These are phyloP conservation scores for Phytophthora hibernalis DNA, from an alignment of 352 stramenopile species.

Conservation along the genomic window DNA sequence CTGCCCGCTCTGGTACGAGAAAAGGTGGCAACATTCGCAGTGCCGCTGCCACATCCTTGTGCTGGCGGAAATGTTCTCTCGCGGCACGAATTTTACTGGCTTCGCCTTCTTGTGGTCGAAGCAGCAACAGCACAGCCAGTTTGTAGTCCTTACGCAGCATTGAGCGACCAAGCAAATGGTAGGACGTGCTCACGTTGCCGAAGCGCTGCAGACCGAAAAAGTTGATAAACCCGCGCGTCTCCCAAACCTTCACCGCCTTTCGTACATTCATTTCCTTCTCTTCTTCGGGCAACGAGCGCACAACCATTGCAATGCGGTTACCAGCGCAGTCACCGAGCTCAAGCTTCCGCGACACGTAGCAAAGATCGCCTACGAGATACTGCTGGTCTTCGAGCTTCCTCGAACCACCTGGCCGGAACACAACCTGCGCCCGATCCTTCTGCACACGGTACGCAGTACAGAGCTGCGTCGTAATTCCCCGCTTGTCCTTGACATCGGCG, in stretches of 20 bases:
- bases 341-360: slow-evolving; percentile 89
- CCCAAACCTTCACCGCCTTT: slow-evolving; percentile 56
- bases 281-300: slow-evolving; percentile 86
- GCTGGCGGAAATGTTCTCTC: slow-evolving; percentile 81
- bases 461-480: slow-evolving; percentile 96
- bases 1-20: slow-evolving; percentile 69
- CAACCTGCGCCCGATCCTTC: slow-evolving; percentile 63
- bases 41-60: slow-evolving; percentile 83
- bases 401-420: slow-evolving; percentile 42
- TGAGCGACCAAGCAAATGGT: slow-evolving; percentile 87
- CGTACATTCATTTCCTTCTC: slow-evolving; percentile 57
- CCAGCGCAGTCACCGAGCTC: slow-evolving; percentile 88
- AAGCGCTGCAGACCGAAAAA: slow-evolving; percentile 98
- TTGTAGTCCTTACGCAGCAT: slow-evolving; percentile 96
- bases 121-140: slow-evolving; percentile 91
- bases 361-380: slow-evolving; percentile 93
- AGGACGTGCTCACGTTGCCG: slow-evolving; percentile 85
- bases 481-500: slow-evolving; percentile 97
- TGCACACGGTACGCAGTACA: slow-evolving; percentile 89
- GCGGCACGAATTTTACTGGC: slow-evolving; percentile 81
- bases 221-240: slow-evolving; percentile 93
- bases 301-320: slow-evolving; percentile 94
- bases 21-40: slow-evolving; percentile 83
- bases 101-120: slow-evolving; percentile 86
- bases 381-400: slow-evolving; percentile 73